Conservation (phyloP, 108 stramenopile species). For the Cyclotella cryptica region DNA sequence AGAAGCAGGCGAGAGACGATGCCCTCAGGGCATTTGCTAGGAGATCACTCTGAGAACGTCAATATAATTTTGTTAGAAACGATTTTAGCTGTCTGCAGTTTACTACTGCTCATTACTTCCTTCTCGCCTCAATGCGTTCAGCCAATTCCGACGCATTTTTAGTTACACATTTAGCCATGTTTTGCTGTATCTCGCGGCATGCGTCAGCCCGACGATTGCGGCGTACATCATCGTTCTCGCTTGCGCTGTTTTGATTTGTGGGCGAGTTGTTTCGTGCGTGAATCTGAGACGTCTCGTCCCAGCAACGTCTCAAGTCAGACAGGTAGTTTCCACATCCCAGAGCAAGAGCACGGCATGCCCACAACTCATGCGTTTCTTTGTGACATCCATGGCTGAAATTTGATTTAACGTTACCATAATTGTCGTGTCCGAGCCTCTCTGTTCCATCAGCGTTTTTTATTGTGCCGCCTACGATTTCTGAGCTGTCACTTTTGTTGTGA, state of each 20-base stretch:
- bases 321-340: conserved; percentile 43
- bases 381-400: conserved; percentile 32
- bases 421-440: neutral
- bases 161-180: conserved; percentile 44
- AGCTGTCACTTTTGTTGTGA: neutral
- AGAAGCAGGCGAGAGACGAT: conserved; percentile 45
- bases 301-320: conserved; percentile 30
- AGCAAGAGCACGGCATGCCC: conserved; percentile 50
- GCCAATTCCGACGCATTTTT: conserved; percentile 39
- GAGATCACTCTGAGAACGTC: conserved; percentile 5
- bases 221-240: neutral
- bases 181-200: conserved; percentile 37
- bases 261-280: neutral
- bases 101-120: neutral
- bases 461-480: neutral
- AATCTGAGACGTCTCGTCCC: conserved; percentile 22
- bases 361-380: conserved; percentile 48
- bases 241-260: conserved; percentile 1
- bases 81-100: neutral
- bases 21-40: conserved; percentile 30
- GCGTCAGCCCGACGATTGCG: neutral
- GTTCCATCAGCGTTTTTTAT: neutral
- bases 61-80: neutral
- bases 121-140: conserved; percentile 31
- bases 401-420: neutral